Evolutionary conservation across 805 yeast species (phyloP).

Genomic region (Komagataella phaffii): DNA sequence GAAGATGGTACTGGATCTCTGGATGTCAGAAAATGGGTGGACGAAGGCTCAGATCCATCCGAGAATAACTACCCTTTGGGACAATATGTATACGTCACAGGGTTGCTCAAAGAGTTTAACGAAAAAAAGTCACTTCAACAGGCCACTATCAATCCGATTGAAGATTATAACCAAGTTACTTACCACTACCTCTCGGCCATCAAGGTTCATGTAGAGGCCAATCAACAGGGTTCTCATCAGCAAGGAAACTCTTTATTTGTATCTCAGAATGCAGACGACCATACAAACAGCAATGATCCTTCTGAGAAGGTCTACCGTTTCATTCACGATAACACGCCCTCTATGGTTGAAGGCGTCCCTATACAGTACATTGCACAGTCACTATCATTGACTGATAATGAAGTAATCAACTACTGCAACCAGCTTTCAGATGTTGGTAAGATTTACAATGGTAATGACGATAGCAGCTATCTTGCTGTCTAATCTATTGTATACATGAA

Average conservation of each 20-base stretch:
- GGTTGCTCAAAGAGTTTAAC: slow-evolving; percentile 44
- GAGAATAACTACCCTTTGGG: slow-evolving; percentile 32
- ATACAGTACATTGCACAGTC: slow-evolving; percentile 44
- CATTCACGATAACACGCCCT: slow-evolving; percentile 33
- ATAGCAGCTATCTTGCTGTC: slow-evolving; percentile 42
- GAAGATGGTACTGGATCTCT: slow-evolving; percentile 71
- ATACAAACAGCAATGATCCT: slow-evolving; percentile 12
- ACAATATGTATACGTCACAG: slow-evolving; percentile 47
- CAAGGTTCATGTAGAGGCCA: slow-evolving; percentile 38
- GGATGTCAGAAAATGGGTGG: slow-evolving; percentile 53
- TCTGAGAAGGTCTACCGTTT: slow-evolving; percentile 35
- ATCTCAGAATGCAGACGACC: slow-evolving; percentile 20
- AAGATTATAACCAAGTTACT: slow-evolving; percentile 53
- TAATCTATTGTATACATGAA: slow-evolving; percentile 18
- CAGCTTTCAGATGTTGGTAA: slow-evolving; percentile 54
- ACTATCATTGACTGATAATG: slow-evolving; percentile 33
- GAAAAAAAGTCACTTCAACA: slow-evolving; percentile 53
- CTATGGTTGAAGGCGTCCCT: slow-evolving; percentile 72
- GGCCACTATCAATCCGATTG: slow-evolving; percentile 41
- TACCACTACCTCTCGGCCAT: slow-evolving; percentile 59
- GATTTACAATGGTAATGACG: slow-evolving; percentile 59
- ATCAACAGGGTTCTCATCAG: slow-evolving; percentile 16
- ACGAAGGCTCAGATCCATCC: slow-evolving; percentile 22
- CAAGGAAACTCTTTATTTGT: slow-evolving; percentile 24
- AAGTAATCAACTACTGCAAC: slow-evolving; percentile 34